phyloP scores from a whole-genome alignment of 176 grass and related monocot genomes.

The Musa troglodytarum region DNA sequence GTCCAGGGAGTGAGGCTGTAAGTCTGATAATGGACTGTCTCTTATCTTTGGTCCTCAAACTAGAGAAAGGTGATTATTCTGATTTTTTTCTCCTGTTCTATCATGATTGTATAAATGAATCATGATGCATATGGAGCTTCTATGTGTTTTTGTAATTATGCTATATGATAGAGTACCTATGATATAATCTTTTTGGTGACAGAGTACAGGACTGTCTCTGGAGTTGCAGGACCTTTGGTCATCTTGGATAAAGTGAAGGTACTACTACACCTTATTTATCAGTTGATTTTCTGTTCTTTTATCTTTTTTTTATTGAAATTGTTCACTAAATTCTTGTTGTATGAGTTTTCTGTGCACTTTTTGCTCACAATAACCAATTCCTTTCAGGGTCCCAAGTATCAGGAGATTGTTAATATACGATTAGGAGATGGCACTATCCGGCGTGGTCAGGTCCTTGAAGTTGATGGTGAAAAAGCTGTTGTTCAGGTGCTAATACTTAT shows the following conservation, averaged over 20 bases:
- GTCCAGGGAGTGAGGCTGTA: no score
- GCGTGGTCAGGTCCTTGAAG: slow-evolving; percentile 98
- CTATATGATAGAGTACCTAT: background rate
- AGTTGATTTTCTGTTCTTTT: background rate
- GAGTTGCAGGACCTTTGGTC: slow-evolving; percentile 93
- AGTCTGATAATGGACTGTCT: no score
- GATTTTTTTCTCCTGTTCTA: no score
- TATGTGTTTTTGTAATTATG: background rate
- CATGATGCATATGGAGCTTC: background rate
- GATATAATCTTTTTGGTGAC: slow-evolving; percentile 7
- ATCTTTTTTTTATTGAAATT: background rate
- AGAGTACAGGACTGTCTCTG: slow-evolving; percentile 99
- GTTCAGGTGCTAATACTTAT: slow-evolving; percentile 57
- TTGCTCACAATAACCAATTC: slow-evolving; percentile 11
- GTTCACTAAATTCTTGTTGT: background rate
- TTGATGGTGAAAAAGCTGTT: slow-evolving; percentile 98
- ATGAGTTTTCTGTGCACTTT: background rate
- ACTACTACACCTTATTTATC: background rate
- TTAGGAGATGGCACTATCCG: slow-evolving; percentile 91
- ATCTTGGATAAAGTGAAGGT: slow-evolving; percentile 99
- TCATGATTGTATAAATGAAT: background rate
- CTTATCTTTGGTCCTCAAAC: no score
- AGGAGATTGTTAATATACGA: slow-evolving; percentile 98
- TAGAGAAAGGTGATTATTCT: no score
- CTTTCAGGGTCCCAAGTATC: slow-evolving; percentile 86